phyloP scores from a whole-genome alignment of 768 basidiomycete genomes.

The Mycena galericulata region DNA sequence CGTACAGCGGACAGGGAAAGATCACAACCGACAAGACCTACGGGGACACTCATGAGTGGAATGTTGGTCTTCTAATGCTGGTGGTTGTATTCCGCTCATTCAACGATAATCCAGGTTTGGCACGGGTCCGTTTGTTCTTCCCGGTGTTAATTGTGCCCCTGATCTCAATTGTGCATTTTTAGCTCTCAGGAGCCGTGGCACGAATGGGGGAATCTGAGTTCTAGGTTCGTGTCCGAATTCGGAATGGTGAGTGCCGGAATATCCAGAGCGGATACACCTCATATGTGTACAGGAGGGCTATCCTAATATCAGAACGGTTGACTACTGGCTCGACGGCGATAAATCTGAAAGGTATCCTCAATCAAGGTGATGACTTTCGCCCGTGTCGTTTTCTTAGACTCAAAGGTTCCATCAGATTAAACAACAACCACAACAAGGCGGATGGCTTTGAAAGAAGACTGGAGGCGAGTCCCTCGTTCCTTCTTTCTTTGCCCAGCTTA shows the following conservation, averaged over 20 bases:
- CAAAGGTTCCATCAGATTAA: conserved; percentile 60
- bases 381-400: not conserved
- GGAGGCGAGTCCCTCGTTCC: conserved; percentile 60
- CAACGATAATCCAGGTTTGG: too few relatives aligned
- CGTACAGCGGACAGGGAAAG: conserved; percentile 87
- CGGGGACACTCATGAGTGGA: conserved; percentile 87
- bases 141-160: not conserved
- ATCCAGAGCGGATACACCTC: not conserved
- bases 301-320: conserved; percentile 89
- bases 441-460: conserved; percentile 86
- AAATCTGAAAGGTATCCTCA: conserved; percentile 85
- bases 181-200: conserved; percentile 89
- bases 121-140: conserved; percentile 61
- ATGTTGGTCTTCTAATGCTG: too few relatives aligned
- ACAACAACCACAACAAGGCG: conserved; percentile 93
- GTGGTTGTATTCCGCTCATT: too few relatives aligned
- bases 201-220: conserved; percentile 86
- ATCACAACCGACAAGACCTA: conserved; percentile 76
- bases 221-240: conserved; percentile 93
- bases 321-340: conserved; percentile 89
- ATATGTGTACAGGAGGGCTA: conserved; percentile 74
- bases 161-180: not conserved
- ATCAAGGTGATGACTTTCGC: conserved; percentile 69
- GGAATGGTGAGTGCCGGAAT: conserved; percentile 74
- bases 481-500: not conserved